These are phyloP conservation scores for Aspergillus vadensis DNA, from an alignment of 2,329 filamentous ascomycete genomes.

Conservation along the genomic window DNA sequence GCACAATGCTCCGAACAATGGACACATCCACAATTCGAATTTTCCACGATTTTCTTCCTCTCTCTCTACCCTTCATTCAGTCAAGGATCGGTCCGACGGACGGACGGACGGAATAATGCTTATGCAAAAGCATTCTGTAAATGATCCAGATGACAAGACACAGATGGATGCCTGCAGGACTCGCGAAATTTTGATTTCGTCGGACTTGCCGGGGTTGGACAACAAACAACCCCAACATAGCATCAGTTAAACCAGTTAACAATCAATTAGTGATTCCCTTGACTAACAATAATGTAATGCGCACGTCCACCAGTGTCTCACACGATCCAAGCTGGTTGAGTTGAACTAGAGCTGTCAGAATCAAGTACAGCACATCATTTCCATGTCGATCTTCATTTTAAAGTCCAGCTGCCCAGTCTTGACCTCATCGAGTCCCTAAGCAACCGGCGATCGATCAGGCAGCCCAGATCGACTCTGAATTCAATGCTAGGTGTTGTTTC, in stretches of 20 bases:
- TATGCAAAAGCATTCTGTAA: not conserved
- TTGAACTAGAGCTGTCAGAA: not conserved
- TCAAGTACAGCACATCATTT: not conserved
- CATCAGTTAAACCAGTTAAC: not conserved
- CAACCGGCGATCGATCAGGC: not conserved
- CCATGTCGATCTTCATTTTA: not conserved
- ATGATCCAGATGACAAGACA: not conserved
- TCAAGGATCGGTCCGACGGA: not conserved
- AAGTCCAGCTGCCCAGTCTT: not conserved
- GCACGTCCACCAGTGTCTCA: not conserved
- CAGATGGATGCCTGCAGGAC: not conserved
- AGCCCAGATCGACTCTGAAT: not conserved
- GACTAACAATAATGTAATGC: constrained; percentile 2
- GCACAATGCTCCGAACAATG: not conserved
- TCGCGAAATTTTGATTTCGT: not conserved
- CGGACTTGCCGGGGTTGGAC: not conserved
- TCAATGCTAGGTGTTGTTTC: too few species aligned
- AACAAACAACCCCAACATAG: too few species aligned
- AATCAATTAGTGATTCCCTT: not conserved
- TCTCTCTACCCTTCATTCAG: not conserved
- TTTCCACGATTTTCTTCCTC: not conserved
- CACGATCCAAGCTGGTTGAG: not conserved
- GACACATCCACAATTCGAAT: not conserved
- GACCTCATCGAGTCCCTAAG: not conserved
- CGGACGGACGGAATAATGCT: not conserved